Base-by-base conservation (phyloP, 1,284 basidiomycete species). In the Leccinum griseonigrum region DNA sequence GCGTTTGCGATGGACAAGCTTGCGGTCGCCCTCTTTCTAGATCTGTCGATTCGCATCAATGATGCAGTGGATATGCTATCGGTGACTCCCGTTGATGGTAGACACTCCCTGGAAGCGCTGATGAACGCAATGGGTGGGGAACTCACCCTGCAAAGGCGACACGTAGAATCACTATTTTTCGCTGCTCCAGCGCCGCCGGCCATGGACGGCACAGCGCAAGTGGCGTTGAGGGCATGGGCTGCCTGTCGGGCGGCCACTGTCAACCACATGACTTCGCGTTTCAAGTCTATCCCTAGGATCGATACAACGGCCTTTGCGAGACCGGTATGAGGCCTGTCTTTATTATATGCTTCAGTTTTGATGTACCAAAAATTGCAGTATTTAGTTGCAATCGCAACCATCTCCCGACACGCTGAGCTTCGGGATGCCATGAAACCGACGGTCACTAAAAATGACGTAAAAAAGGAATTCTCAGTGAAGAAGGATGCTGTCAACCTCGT, bases 21-120 rank as follows among this genome's bases (percentile, higher is more conserved):
- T 2, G 76, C 79, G 0, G 65, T 77, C 3, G 71, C 79, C 2
- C 69, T 86, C 16, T 76, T 70, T 65, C 56, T 67, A n/a, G 81
- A 85, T 53, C 64, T 76, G 10, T 69, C 69, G 0, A 52, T 84
- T 5, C 71, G 71, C 22, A 70, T 85, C 26, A 61, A 66, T 5
- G 68, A 72, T 18, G 83, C 75, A 0, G 71, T 84, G 16, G 82
- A 85, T 63, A 68, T 87, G 52, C 70, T 84, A 32, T 80, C 81
- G 0, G 61, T 69, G 5, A 31, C 59, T 14, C 32, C n/a, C 5
- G 54, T 4, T 1, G 34, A 29, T 53, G 51, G 64, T 18, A 76
- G 79, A 16, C 66, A 75, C 3, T 78, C 78, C 2, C 58, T 77
- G 2, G 59, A 70, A 2, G 77, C 79, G 2, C 66, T 81, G 61